Base-by-base conservation (phyloP, 2,329 filamentous ascomycete genomes). In the Sclerotinia glacialis region DNA sequence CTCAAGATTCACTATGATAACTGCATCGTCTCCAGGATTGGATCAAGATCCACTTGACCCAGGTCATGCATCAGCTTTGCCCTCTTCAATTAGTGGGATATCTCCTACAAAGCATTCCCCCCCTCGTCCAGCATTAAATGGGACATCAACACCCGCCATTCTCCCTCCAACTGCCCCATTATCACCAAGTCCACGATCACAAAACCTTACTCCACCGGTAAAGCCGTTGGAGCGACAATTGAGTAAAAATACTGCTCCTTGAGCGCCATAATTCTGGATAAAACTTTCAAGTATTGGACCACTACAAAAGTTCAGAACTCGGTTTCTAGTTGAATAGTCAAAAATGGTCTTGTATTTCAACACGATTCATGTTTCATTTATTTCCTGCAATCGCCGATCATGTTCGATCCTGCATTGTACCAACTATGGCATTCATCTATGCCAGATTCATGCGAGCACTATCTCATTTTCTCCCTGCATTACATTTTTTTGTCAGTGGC, bases 161-260 rank as follows among this genome's bases (percentile, higher is more conserved):
- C 77, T 89, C 3, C 87, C 86, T 6, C 86, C 86, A 0, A 76
- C 82, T 2, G 81, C 85, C 50, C 79, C 83, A 1, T 74, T 90
- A 58, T 83, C 85, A 12, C 87, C 87, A 0, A 85, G 82, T 52
- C 82, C 83, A 2, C 81, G 81, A 18, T 80, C 83, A 66, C 83
- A 84, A 70, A 86, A 86, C 67, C 74, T 87, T 61, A 86, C 84
- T 21, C 86, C 87, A 31, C 87, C 86, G 2, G 80, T 85, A 70
- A 87, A 90, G 78, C 79, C 67, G 34, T 69, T 71, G 9, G 73
- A 75, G 61, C 69, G 69, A 18, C 34, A 42, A 21, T 14, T 34
- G 4, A 44, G 26, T 34, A 47, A 53, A 34, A 44, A 44, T 37
- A 18, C 58, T 52, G 37, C 55, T 49, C 55, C 37, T 31, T 61